Base-by-base conservation (phyloP, 495 filamentous ascomycete genomes). In the Pseudevernia furfuracea region DNA sequence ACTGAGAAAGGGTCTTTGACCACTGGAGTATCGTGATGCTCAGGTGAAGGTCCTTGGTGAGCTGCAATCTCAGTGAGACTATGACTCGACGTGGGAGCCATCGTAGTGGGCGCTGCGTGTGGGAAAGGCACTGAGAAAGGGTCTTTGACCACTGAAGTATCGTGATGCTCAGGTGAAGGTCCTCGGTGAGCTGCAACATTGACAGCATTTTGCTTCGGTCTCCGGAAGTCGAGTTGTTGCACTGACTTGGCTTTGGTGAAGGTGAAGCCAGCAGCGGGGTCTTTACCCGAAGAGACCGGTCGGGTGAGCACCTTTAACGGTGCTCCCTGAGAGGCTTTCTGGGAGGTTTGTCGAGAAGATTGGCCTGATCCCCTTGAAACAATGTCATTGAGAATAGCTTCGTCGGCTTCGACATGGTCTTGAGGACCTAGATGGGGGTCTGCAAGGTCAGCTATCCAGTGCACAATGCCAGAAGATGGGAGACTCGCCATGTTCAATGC, bases 251-350 rank as follows among this genome's bases (percentile, higher is more conserved):
- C 43, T 32, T 67, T 67, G 10, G 30, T 14, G 37, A 63, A 67
- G 2, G 65, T 57, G 38, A 67, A 67, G 6, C 60, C 60, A 44
- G 65, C 59, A 19, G 44, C 58, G 15, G 44, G 59, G 43, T 67
- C 65, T 58, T 53, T 34, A 38, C 58, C 15, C 1, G 65, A 60
- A 21, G 65, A 63, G 14, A 46, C 43, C 17, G 65, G 65, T 43
- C 65, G 60, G 32, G 60, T 67, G 21, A 67, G 55, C 4, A 52
- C 28, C 57, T 66, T 61, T 19, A 48, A 39, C 19, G 62, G 55
- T 44, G 32, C 62, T 37, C 19, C 3, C 34, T 59, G 62, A 36
- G 52, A 34, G 5, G 30, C 52, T 53, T 53, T 25, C 7, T 30
- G 49, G 25, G 49, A 32, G 25, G 14, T 12, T 32, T 30, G 25